Evolutionary conservation across 495 filamentous ascomycete genomes (phyloP).

Genomic region (Tuber aestivum): DNA sequence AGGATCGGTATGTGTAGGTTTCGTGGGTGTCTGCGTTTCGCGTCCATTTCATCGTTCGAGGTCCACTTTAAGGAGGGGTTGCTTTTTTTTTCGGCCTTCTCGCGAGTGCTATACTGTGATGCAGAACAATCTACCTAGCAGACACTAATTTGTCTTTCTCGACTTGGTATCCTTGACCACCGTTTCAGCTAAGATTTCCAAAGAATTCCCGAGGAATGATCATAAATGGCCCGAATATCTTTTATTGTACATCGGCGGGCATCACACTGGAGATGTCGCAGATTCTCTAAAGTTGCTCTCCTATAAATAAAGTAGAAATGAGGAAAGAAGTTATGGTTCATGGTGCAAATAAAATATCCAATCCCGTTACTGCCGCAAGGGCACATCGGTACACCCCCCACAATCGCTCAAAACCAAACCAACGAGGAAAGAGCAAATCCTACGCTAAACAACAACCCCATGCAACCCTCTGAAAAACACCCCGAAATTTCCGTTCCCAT

Average conservation of each 20-base stretch:
- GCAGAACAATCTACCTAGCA: neutral
- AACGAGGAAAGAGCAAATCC: neutral
- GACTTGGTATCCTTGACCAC: neutral
- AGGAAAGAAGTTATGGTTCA: neutral
- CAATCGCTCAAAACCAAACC: neutral
- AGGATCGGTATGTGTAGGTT: no score
- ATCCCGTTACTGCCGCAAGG: neutral
- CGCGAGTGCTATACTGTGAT: neutral
- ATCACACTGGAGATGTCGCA: neutral
- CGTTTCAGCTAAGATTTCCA: neutral
- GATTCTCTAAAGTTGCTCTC: neutral
- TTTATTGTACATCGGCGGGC: neutral
- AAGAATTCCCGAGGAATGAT: neutral
- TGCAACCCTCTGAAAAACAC: slow-evolving; percentile 50
- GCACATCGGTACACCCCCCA: neutral
- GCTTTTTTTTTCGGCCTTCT: no score
- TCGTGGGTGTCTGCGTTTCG: no score
- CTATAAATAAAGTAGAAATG: neutral
- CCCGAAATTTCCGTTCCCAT: slow-evolving; percentile 48
- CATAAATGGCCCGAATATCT: neutral
- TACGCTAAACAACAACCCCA: slow-evolving; percentile 45
- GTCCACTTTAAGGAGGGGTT: no score
- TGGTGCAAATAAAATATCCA: neutral
- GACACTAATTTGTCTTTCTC: neutral
- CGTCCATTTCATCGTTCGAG: no score